phyloP scores from a whole-genome alignment of 768 basidiomycete genomes.

The Pisolithus microcarpus region DNA sequence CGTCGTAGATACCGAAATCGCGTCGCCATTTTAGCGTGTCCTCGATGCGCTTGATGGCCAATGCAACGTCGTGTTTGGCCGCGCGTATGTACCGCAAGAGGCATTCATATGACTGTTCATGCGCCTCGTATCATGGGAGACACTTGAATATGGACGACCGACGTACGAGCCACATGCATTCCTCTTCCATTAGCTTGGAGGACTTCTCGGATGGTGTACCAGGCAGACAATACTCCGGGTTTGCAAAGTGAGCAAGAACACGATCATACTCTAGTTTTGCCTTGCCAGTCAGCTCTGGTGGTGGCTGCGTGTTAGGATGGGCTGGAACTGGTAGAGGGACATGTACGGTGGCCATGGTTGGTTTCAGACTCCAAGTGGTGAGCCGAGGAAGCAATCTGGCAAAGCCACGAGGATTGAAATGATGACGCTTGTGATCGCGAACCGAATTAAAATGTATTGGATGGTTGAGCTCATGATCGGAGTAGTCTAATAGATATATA shows the following conservation, averaged over 20 bases:
- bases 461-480: neutral
- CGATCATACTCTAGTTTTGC: constrained; percentile 45
- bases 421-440: neutral
- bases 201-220: constrained; percentile 35
- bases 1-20: constrained; percentile 66
- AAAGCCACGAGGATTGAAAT: neutral
- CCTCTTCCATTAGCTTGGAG: constrained; percentile 46
- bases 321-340: constrained; percentile 20
- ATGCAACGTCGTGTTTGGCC: constrained; percentile 59
- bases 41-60: constrained; percentile 60
- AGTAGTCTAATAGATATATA: constrained; percentile 4
- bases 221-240: constrained; percentile 46
- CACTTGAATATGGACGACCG: neutral
- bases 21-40: constrained; percentile 73
- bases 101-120: constrained; percentile 53
- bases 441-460: neutral
- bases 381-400: neutral
- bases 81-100: constrained; percentile 73
- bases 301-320: constrained; percentile 25
- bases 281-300: constrained; percentile 32
- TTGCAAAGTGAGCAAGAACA: constrained; percentile 55
- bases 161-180: constrained; percentile 72
- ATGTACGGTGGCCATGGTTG: constrained; percentile 4
- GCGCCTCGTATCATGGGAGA: constrained; percentile 1
- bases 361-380: no score